Evolutionary conservation across 2,329 filamentous ascomycete genomes (phyloP).

Genomic region (Botrytis porri): DNA sequence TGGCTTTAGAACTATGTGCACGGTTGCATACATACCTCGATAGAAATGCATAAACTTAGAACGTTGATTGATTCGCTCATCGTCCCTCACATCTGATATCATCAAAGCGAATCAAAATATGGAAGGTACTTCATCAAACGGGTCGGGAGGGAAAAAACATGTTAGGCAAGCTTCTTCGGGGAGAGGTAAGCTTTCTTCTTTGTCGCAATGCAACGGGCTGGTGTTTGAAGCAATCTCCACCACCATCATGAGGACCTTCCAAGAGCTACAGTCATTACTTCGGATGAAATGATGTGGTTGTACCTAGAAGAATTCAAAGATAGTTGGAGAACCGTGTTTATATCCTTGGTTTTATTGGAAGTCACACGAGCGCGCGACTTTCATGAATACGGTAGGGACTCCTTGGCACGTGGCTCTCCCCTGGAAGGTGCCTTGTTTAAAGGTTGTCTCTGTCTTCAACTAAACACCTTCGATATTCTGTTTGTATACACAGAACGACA

Average conservation of each 20-base stretch:
- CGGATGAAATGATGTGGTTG: background rate
- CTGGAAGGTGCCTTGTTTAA: background rate
- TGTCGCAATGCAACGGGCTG: background rate
- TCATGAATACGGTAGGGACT: background rate
- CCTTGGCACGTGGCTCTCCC: background rate
- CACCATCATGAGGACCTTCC: background rate
- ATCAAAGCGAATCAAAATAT: background rate
- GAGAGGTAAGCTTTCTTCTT: slow-evolving; percentile 13
- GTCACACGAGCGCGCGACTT: background rate
- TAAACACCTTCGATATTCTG: background rate
- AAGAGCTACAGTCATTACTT: background rate
- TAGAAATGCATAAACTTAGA: background rate
- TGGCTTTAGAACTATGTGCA: background rate
- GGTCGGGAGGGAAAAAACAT: slow-evolving; percentile 12
- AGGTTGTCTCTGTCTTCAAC: background rate
- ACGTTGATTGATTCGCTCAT: background rate
- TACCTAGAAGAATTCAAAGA: background rate
- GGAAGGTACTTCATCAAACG: slow-evolving; percentile 11
- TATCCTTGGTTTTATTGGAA: background rate
- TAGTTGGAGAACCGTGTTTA: background rate
- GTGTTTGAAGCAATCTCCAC: background rate
- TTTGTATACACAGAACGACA: background rate
- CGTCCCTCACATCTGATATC: background rate
- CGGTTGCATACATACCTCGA: background rate
- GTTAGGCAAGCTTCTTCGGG: slow-evolving; percentile 17